Base-by-base conservation (phyloP, 371 early-diverging fungal genomes). In the Gilbertella persicaria region DNA sequence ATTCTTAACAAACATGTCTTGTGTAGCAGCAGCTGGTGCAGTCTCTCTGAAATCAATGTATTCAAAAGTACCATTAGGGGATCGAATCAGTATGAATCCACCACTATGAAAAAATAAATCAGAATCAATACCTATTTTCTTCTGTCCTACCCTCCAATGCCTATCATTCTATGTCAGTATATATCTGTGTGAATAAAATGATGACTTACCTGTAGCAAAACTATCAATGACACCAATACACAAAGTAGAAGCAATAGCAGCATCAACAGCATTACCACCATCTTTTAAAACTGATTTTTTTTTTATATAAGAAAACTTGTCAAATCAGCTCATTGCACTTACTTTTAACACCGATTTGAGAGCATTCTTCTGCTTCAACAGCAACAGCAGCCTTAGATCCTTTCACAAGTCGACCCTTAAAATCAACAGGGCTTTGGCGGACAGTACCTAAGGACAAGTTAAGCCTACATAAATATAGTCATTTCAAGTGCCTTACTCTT, bases 191-290 rank as follows among this genome's bases (percentile, higher is more conserved):
- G 8, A 24, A 21, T 9, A 7, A 37, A 24, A 7, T 30, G 17
- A 50, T n/a, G n/a, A n/a, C 37, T 95, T 93, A 45, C 99, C 99
- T n/a, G 95, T 87, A 12, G 95, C 88, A 82, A 96, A 98, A 12
- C 82, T 84, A 68, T 99, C 92, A 45, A 98, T 85, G 8, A 92
- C 87, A 24, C 99, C 99, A 47, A 98, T 85, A 63, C 97, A 98
- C 14, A 99, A 66, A 10, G 94, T 80, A 19, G 97, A 80, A 2
- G 97, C 95, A 49, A 99, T 88, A 4, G 97, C 95, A 9, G 98
- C 91, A 82, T 99, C 99, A 0, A 98, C 90, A 5, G 99, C 98
- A 58, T 89, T 92, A 16, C 99, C 99, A 14, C 98, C 99, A 12
- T 87, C 80, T 55, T 90, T 82, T 29, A 99, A 68, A 1, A 92